These are phyloP conservation scores for Asterochloris sp. DNA, from an alignment of 139 green algal species.

Conservation along the genomic window DNA sequence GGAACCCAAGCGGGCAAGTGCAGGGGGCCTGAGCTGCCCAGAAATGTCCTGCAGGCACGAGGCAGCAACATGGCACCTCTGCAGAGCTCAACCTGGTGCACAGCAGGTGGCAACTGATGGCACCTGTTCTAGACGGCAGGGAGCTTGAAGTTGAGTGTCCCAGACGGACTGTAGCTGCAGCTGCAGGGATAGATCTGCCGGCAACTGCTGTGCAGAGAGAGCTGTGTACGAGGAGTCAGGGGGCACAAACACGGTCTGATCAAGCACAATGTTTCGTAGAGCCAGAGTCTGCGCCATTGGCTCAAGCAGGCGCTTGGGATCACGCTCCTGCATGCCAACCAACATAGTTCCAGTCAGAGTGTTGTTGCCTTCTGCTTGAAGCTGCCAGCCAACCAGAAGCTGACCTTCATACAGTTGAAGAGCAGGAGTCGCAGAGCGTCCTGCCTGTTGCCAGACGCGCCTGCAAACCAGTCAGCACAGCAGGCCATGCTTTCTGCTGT, in stretches of 20 bases:
- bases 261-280: slow-evolving; percentile 26
- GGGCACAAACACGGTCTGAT: slow-evolving; percentile 72
- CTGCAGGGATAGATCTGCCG: slow-evolving; percentile 58
- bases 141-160: slow-evolving; percentile 12
- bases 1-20: slow-evolving; percentile 16
- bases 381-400: background rate
- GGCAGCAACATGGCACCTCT: background rate
- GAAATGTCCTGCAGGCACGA: background rate
- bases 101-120: background rate
- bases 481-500: slow-evolving; percentile 89
- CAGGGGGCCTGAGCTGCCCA: background rate
- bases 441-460: slow-evolving; percentile 7
- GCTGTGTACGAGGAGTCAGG: slow-evolving; percentile 49
- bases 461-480: slow-evolving; percentile 89
- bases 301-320: slow-evolving; percentile 72
- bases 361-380: background rate
- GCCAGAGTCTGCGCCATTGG: slow-evolving; percentile 48
- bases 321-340: slow-evolving; percentile 53
- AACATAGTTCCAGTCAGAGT: background rate
- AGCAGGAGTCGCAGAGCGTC: slow-evolving; percentile 62
- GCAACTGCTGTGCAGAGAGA: slow-evolving; percentile 8
- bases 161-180: slow-evolving; percentile 45
- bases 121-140: background rate
- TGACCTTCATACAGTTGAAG: slow-evolving; percentile 91
- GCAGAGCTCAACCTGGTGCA: background rate